A percentile compares a stretch with the other conserved stretches of the same genome.
Conservation (phyloP, 352 stramenopile species). For the Pythium rhizo-oryzae region DNA sequence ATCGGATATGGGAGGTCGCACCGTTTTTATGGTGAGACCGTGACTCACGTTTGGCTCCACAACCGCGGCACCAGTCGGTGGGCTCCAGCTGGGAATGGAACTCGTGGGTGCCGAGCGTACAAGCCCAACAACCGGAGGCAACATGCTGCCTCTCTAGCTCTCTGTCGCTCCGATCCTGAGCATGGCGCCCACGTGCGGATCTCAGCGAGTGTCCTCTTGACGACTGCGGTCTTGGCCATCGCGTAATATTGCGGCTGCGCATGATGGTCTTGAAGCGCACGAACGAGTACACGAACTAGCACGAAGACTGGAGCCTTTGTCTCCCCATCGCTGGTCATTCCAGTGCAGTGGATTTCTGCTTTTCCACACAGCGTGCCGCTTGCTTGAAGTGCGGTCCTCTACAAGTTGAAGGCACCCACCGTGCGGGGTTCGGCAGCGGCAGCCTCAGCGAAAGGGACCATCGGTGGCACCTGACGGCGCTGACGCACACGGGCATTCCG, state of each 20-base stretch:
- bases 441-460: too few species aligned
- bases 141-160: neutral
- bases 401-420: neutral
- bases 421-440: too few species aligned
- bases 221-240: too few species aligned
- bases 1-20: neutral
- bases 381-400: neutral
- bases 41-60: neutral
- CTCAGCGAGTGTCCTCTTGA: neutral
- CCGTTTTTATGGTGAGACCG: neutral
- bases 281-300: neutral
- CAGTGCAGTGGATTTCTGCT: neutral
- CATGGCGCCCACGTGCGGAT: neutral
- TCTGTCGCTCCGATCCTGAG: neutral
- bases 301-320: neutral
- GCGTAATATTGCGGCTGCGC: too few species aligned
- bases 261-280: too few species aligned
- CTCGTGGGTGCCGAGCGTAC: neutral
- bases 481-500: too few species aligned
- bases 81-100: neutral
- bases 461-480: too few species aligned
- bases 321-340: neutral
- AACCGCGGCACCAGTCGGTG: neutral
- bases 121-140: neutral
- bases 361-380: neutral